These are phyloP conservation scores for Trichophyton rubrum DNA, from an alignment of 2,329 filamentous ascomycete genomes.

Conservation along the genomic window DNA sequence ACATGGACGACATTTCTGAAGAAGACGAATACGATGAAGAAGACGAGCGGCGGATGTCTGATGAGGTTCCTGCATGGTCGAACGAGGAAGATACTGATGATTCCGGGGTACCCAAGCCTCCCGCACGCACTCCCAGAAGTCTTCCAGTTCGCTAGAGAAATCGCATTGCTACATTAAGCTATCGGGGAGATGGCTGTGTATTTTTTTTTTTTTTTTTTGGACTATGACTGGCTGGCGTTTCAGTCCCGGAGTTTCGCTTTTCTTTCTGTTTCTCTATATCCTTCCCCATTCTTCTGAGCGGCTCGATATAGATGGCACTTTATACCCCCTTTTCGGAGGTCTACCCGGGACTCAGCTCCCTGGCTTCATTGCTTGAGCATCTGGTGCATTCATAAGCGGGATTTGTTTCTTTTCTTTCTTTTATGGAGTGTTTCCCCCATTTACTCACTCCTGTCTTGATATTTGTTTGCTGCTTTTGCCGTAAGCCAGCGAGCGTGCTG, in stretches of 20 bases:
- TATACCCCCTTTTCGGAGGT: not conserved
- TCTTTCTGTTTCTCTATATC: not conserved
- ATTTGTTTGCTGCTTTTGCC: not conserved
- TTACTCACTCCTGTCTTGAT: not conserved
- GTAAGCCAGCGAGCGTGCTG: no score
- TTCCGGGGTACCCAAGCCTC: not conserved
- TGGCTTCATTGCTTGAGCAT: not conserved
- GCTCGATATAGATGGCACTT: not conserved
- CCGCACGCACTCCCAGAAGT: not conserved
- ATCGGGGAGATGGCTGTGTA: not conserved
- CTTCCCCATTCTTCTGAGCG: not conserved
- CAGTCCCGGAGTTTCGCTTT: not conserved
- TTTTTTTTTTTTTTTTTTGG: not conserved
- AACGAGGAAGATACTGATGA: constrained; percentile 25
- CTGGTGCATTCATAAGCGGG: constrained; percentile 4
- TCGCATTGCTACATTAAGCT: not conserved
- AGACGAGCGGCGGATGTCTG: constrained; percentile 6
- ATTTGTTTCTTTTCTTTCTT: not conserved
- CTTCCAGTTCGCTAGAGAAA: not conserved
- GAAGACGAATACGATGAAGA: constrained; percentile 26
- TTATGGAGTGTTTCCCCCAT: not conserved
- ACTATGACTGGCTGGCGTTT: not conserved
- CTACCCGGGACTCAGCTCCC: not conserved
- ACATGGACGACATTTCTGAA: constrained; percentile 17
- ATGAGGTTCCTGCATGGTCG: not conserved